Evolutionary conservation across 179 eudicot genomes (phyloP), one percentile per base, ranked within the genome.

Genomic region (Sideroxylon spinosum): DNA sequence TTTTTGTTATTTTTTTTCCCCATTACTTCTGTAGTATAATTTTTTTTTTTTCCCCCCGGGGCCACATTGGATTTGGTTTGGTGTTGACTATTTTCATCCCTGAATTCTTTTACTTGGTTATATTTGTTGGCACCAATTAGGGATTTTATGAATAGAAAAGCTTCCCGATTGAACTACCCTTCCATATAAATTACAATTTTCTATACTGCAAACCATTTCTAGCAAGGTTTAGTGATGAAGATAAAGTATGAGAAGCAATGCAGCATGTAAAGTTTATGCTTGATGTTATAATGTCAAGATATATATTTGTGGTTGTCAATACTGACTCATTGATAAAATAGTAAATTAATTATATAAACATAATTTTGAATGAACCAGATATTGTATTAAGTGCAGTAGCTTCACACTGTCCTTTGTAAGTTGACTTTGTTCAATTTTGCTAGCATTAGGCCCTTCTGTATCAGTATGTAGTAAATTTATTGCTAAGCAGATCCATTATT

Each of bases 201-300:
- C 74, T 49, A 22, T 56, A 71, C 26, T 49, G 20, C 46, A 53
- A 71, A 23, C 61, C 44, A 52, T 50, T 71, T 52, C 74, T 52
- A 71, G 16, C 20, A 25, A 28, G 52, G 14, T 4, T 17, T 17
- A 3, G 7, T 56, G 14, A 37, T 16, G 52, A 37, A 68, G 52
- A 17, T 68, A 37, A 46, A 68, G 14, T n/a, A 25, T 61, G 22
- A 25, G 2, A 22, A 44, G 70, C 19, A 19, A 32, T 37, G 25
- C 52, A 68, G 71, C 71, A 22, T 19, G 71, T 68, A 19, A 68
- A 32, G 25, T 10, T 17, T 9, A 46, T 19, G 44, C 57, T 46
- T 49, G 57, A 70, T 29, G 9, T 20, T 22, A 6, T 22, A 7
- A 49, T 9, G 23, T 71, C 28, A 25, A 50, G 32, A 25, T 52